Base-by-base conservation (phyloP, 2,329 filamentous ascomycete genomes). In the Pseudocercospora musae region DNA sequence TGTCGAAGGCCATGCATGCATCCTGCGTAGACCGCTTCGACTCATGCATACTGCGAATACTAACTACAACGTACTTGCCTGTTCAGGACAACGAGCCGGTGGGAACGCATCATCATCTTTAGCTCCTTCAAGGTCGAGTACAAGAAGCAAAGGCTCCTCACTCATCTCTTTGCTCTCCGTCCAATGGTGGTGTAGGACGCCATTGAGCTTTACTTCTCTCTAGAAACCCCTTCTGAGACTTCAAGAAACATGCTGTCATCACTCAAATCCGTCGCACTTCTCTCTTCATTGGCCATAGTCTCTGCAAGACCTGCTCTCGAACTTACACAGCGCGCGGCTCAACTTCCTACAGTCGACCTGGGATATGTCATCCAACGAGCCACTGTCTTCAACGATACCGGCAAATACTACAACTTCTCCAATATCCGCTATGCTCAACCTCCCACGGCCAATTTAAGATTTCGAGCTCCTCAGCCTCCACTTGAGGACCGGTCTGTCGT, bases 341-440 rank as follows among this genome's bases (percentile, higher is more conserved):
- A 46, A 10, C 57, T 82, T 15, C 80, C 81, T 40, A 72, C 73
- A 20, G 80, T 86, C 7, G 82, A 86, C 68, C 73, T 86, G 9
- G 82, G 82, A 44, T 85, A 85, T 69, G 78, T 82, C 59, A 71
- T 83, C 21, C 80, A 85, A 56, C 76, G 78, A 67, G 82, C 80
- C 31, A 71, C 78, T 4, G 70, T 70, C 11, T 79, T 78, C 68
- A 82, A 82, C 72, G 60, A 48, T 25, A 50, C 21, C 18, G 52
- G 40, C 46, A 57, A 48, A 63, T 27, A 25, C 40, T 27, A 64
- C 29, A 33, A 56, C 64, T 86, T 86, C 73, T 80, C 75, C 57
- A 85, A 86, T 67, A 84, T 86, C 64, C 79, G 83, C 48, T 86
- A 81, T 71, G 84, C 82, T 5, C 80, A 81, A 25, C 79, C 84